Evolutionary conservation across 495 filamentous ascomycete genomes (phyloP), one percentile per base, ranked within the genome.

Genomic region (Hypoxylon crocopeplum): DNA sequence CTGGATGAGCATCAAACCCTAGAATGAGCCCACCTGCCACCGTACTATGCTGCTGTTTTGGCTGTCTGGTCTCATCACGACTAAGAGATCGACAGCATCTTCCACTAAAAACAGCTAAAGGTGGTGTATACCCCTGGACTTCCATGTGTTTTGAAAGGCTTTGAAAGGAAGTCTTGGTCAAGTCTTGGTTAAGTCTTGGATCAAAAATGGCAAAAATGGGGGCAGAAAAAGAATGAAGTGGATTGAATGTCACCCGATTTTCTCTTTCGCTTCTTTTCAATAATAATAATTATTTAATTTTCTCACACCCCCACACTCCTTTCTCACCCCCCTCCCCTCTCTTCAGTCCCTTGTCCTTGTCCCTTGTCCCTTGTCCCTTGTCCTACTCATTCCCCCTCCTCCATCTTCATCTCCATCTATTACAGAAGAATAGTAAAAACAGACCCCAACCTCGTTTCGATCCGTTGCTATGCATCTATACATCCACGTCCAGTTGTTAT

Each of bases 401-500:
- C 6, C 41, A 57, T 45, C 46, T 25, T 50, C 29, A 16, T 27
- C 7, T 15, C 24, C 24, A 3, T 27, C 7, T 7, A 3, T 21
- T 46, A 13, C 38, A 36, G 17, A n/a, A 16, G n/a, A n/a, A n/a
- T n/a, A n/a, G n/a, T n/a, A n/a, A n/a, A n/a, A n/a, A n/a, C n/a
- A n/a, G n/a, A n/a, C n/a, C n/a, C 38, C 16, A 11, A 15, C 16
- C 29, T 22, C 6, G 5, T 41, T 24, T 39, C n/a, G n/a, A n/a
- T 34, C 4, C 32, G 3, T 34, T 56, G 12, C 41, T 58, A 51
- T 58, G 55, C 40, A 38, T 50, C 47, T 16, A 55, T 54, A 59
- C 20, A 22, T 53, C 37, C 39, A 45, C 24, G 24, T 3, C 24
- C 24, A 27, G n/a, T n/a, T n/a, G n/a, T n/a, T n/a, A n/a, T n/a